phyloP scores from a whole-genome alignment of 257 asterid species.

The Rauvolfia tetraphylla region DNA sequence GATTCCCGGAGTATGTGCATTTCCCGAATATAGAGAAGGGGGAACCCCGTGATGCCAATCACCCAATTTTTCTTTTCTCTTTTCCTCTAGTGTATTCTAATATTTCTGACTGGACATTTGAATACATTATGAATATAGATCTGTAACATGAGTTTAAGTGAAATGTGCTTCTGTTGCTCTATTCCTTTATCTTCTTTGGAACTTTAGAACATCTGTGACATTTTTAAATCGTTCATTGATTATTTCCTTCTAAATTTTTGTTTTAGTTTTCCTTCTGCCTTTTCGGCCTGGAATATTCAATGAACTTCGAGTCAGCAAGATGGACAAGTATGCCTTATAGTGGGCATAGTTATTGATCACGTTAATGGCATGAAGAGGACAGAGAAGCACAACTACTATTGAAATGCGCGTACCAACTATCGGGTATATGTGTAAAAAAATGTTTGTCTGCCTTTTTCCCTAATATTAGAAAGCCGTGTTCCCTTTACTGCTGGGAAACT shows the following conservation, averaged over 20 bases:
- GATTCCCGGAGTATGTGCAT: background rate
- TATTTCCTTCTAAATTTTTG: too few relatives aligned
- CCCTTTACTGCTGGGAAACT: too few relatives aligned
- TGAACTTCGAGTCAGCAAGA: background rate
- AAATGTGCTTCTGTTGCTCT: background rate
- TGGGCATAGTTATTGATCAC: background rate
- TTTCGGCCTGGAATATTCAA: background rate
- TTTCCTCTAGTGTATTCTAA: background rate
- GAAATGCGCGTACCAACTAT: too few relatives aligned
- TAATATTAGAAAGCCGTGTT: background rate
- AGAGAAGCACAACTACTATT: too few relatives aligned
- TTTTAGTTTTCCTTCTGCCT: background rate
- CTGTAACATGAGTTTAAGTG: background rate
- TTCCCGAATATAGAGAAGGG: background rate
- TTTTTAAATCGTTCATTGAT: background rate
- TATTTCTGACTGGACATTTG: background rate
- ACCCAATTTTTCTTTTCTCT: background rate
- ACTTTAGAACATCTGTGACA: background rate
- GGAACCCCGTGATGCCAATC: background rate
- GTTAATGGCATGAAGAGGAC: too few relatives aligned
- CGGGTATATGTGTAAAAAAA: too few relatives aligned
- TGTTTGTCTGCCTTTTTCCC: background rate
- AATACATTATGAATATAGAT: background rate
- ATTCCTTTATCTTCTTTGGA: background rate
- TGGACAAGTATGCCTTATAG: background rate